Evolutionary conservation across 2,329 filamentous ascomycete species (phyloP), one percentile per base, ranked within the genome.

Genomic region (Leptographium galeiforme): DNA sequence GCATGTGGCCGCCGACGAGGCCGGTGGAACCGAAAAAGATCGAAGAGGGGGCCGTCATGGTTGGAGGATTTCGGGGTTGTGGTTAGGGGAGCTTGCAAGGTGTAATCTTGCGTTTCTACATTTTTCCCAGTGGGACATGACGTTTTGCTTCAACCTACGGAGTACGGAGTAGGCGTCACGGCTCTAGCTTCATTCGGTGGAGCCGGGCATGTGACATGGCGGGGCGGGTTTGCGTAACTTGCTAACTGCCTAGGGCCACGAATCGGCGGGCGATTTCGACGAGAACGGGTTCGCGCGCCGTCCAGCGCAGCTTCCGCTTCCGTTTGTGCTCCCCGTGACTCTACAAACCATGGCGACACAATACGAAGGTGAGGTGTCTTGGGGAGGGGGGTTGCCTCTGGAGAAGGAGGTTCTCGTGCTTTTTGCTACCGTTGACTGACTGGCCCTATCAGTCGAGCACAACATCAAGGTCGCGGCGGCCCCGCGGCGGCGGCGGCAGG

Each of bases 1-100:
- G 81, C 66, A 95, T 90, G 64, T 87, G 73, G 51, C 79, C 80
- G 64, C 91, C 90, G 60, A 76, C 75, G 40, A 85, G 76, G 64
- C 83, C 82, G 53, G 84, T 87, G 61, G 75, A 78, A 58, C 84
- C 84, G 60, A 81, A 75, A 56, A 86, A 65, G 56, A 72, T 72
- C 3, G 57, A 51, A 0, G 52, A 13, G 3, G 48, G 14, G 6
- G 41, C 4, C 1, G 50, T 19, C 43, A 52, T 47, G 50, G 10
- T 18, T 34, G 25, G 25, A 25, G 25, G 25, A 25, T 25, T 5
- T 25, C 6, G n/a, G 33, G n/a, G 33, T 11, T 1, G 18, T 41
- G 39, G 10, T 8, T 41, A 3, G 39, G 39, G 39, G 12, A 36
- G 34, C 34, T 25, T 2, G 25, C 3, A 25, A 5, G 25, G 25